phyloP scores from a whole-genome alignment of 2,329 filamentous ascomycete genomes.

The Sporothrix luriei region DNA sequence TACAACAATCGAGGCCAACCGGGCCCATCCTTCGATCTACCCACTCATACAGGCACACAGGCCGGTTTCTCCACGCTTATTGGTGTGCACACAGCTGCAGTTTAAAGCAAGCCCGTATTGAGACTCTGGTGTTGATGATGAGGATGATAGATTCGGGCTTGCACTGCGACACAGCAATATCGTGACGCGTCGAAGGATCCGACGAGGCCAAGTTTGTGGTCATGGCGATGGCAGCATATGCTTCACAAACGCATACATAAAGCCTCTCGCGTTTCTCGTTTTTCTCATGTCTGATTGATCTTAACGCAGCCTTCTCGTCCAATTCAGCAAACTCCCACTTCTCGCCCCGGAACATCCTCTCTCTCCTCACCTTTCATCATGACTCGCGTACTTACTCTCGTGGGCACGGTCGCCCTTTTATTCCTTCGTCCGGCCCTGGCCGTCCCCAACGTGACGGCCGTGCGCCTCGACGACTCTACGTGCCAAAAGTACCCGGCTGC shows the following conservation, averaged over 20 bases:
- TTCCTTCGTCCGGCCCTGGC: background rate
- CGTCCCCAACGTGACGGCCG: background rate
- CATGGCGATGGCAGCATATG: background rate
- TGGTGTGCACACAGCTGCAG: no score
- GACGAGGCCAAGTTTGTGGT: background rate
- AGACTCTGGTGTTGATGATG: background rate
- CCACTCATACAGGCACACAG: no score
- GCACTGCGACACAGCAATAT: background rate
- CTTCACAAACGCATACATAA: background rate
- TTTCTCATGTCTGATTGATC: background rate
- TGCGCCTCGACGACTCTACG: background rate
- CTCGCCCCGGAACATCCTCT: background rate
- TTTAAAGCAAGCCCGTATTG: background rate
- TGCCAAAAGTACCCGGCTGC: background rate
- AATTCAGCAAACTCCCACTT: background rate
- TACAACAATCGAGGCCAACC: background rate
- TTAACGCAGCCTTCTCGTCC: background rate
- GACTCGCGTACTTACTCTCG: background rate
- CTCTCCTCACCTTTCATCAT: background rate
- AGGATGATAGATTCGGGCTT: background rate
- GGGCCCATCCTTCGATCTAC: background rate
- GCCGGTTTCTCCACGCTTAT: no score
- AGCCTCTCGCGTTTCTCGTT: background rate
- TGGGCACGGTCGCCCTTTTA: background rate
- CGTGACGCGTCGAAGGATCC: background rate